These are phyloP conservation scores for Fusarium albidum DNA, from an alignment of 2,329 filamentous ascomycete genomes.

Conservation along the genomic window DNA sequence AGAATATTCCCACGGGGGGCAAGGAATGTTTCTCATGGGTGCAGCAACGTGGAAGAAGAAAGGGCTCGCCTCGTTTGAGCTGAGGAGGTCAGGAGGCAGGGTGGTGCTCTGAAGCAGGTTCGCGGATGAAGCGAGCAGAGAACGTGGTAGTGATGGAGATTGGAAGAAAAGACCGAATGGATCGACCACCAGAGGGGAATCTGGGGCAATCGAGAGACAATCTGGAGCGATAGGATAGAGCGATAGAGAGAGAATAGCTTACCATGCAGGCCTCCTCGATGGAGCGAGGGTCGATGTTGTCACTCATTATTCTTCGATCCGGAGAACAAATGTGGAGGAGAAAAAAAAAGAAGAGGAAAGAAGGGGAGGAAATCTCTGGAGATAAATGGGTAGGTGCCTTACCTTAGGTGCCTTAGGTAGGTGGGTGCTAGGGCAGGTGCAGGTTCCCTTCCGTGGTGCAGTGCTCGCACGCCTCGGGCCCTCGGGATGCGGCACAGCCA, in stretches of 20 bases:
- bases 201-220: not conserved
- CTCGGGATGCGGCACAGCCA: too few relatives aligned
- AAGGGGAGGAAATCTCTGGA: not conserved
- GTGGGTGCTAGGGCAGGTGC: too few relatives aligned
- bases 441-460: too few relatives aligned
- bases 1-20: not conserved
- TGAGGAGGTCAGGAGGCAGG: too few relatives aligned
- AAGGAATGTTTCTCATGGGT: not conserved
- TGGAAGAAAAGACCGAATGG: too few relatives aligned
- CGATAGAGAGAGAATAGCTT: conserved; percentile 14
- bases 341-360: not conserved
- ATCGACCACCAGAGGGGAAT: not conserved
- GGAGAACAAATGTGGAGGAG: not conserved
- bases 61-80: not conserved
- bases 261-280: conserved; percentile 30
- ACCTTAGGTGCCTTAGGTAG: too few relatives aligned
- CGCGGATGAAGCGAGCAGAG: too few relatives aligned
- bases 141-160: too few relatives aligned
- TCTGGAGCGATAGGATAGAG: too few relatives aligned
- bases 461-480: too few relatives aligned
- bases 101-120: too few relatives aligned
- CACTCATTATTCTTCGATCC: conserved; percentile 24
- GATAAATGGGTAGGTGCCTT: too few relatives aligned
- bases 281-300: conserved; percentile 7
- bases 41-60: not conserved